phyloP scores from a whole-genome alignment of 306 rosid species.

The Vigna nakashimae region DNA sequence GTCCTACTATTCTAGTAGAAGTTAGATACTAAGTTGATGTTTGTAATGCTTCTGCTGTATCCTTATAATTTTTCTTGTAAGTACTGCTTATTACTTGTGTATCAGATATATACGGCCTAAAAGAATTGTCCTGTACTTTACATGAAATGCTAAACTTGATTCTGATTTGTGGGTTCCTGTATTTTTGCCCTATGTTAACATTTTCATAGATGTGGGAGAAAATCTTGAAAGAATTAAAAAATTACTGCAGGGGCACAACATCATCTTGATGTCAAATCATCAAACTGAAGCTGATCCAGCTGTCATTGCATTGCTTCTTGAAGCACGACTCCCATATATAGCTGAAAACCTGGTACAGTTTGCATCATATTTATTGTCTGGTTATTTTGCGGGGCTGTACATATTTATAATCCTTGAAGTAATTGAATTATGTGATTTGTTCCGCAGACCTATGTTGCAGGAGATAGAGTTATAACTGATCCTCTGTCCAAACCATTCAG shows the following conservation, averaged over 20 bases:
- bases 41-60: conserved; percentile 37
- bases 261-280: conserved; percentile 95
- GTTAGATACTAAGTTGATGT: conserved; percentile 40
- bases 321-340: conserved; percentile 66
- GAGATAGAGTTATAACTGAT: conserved; percentile 94
- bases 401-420: conserved; percentile 43
- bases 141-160: conserved; percentile 35
- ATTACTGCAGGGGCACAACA: conserved; percentile 89
- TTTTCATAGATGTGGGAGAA: conserved; percentile 38
- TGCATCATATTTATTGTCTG: conserved; percentile 36
- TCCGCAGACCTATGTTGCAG: conserved; percentile 85
- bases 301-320: conserved; percentile 84
- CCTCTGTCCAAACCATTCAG: conserved; percentile 98
- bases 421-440: conserved; percentile 49
- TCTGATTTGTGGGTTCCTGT: conserved; percentile 33
- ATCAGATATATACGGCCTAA: conserved; percentile 15
- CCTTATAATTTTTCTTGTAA: conserved; percentile 6
- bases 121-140: conserved; percentile 33
- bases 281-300: conserved; percentile 99
- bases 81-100: conserved; percentile 34
- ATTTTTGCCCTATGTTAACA: conserved; percentile 31
- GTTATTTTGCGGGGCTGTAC: conserved; percentile 30
- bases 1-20: conserved; percentile 44
- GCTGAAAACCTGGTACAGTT: conserved; percentile 80
- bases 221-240: conserved; percentile 38